Percentiles rank a stretch among this genome's conserved stretches.
Evolutionary conservation across 805 yeast genomes (phyloP).

Genomic region (Myxozyma lipomycoides): DNA sequence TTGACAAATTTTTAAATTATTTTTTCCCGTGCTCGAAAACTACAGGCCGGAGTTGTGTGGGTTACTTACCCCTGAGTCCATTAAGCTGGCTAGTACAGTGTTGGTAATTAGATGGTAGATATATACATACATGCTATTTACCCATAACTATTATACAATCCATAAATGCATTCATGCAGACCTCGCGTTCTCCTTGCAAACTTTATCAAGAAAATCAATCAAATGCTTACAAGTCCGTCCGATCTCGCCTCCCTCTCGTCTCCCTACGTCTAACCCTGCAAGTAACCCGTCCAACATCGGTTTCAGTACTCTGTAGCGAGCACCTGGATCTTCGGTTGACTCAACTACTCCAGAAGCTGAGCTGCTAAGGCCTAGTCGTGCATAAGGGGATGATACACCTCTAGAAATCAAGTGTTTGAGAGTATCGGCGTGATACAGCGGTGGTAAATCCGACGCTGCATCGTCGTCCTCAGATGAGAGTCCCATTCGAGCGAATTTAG

Average conservation of each 20-base stretch:
- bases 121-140: too few relatives aligned
- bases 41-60: too few relatives aligned
- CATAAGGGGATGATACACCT: constrained; percentile 57
- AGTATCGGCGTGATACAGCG: constrained; percentile 47
- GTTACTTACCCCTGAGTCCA: too few relatives aligned
- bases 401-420: constrained; percentile 50
- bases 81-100: too few relatives aligned
- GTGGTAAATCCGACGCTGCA: constrained; percentile 24
- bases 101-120: too few relatives aligned
- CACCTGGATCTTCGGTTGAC: constrained; percentile 59
- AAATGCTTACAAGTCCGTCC: constrained; percentile 43
- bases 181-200: too few relatives aligned
- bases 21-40: too few relatives aligned
- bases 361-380: constrained; percentile 57
- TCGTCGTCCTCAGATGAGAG: constrained; percentile 30
- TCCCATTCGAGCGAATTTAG: constrained; percentile 46
- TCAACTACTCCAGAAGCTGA: constrained; percentile 34
- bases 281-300: constrained; percentile 49
- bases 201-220: constrained; percentile 14
- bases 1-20: too few relatives aligned
- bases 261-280: constrained; percentile 48
- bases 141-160: too few relatives aligned
- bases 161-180: too few relatives aligned
- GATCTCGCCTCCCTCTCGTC: constrained; percentile 70
- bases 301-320: constrained; percentile 52